A percentile compares a stretch with the other conserved stretches of the same genome.
Evolutionary conservation across 108 stramenopile species (phyloP).

Genomic region (Licmophora abbreviata): DNA sequence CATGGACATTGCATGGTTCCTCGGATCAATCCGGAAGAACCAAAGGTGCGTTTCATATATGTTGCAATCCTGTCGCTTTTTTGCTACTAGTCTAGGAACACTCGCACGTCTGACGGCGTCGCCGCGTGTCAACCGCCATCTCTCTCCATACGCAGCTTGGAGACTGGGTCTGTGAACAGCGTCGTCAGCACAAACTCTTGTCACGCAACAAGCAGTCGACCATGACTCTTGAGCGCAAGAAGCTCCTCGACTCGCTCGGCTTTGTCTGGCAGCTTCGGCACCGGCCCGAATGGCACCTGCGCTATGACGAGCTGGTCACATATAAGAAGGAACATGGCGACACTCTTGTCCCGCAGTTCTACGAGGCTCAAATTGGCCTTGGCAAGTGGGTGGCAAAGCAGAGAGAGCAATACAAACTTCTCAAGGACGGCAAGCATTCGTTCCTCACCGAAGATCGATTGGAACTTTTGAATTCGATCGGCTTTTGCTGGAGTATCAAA

Average conservation of each 20-base stretch:
- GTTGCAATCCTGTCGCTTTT: background rate
- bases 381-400: constrained; percentile 84
- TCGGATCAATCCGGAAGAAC: constrained; percentile 6
- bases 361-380: constrained; percentile 37
- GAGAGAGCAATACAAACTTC: constrained; percentile 53
- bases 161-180: constrained; percentile 46
- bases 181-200: constrained; percentile 43
- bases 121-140: background rate
- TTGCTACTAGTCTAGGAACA: background rate
- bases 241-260: constrained; percentile 48
- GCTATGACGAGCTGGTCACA: constrained; percentile 57
- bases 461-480: constrained; percentile 47
- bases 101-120: background rate
- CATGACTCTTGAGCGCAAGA: constrained; percentile 53
- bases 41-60: background rate
- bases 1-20: constrained; percentile 60
- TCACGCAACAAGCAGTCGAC: constrained; percentile 29
- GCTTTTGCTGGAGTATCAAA: constrained; percentile 57
- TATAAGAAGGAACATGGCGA: constrained; percentile 35
- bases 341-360: constrained; percentile 22
- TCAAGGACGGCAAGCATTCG: constrained; percentile 52
- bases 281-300: constrained; percentile 58
- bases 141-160: background rate
- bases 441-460: constrained; percentile 71
- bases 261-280: constrained; percentile 66